Base-by-base conservation (phyloP, 176 grass and related monocot species). In the Ampelocalamus luodianensis region DNA sequence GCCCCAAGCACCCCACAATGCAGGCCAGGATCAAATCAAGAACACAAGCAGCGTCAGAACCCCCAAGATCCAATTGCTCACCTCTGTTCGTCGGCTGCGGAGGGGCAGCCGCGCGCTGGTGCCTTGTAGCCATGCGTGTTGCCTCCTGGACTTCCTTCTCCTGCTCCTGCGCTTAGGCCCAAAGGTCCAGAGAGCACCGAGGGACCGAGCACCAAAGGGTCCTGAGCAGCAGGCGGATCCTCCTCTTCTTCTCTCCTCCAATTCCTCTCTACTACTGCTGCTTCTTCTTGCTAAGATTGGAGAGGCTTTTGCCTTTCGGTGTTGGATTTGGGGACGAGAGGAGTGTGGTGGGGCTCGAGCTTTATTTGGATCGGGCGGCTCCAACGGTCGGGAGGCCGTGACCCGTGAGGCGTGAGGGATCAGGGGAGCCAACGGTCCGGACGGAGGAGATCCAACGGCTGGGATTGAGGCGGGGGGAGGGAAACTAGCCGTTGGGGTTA, bases 91-190 rank as follows among this genome's bases (percentile, higher is more conserved):
- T 81, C 64, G 91, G 93, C 51, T 89, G 93, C 61, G 65, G 85
- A 83, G 84, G 76, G 10, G 86, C 85, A 71, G 58, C 86, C 45
- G 60, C 85, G 32, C 77, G 90, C 68, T 92, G 86, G 69, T 90
- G 79, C 86, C 74, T 92, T 0, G 93, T 89, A 36, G 90, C 96
- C 96, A 99, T 99, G 18, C 16, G 45, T 69, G 65, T 55, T 22
- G 44, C 49, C 38, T 39, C 37, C 26, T 39, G n/a, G 8, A 3
- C 55, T 10, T 15, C 60, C 29, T 26, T 11, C 45, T 46, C 0
- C 45, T 46, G 46, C 46, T 14, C 12, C 43, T 46, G 6, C 23
- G n/a, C 68, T 13, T 61, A 26, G 59, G 23, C 59, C 11, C 59
- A 62, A 62, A 63, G 13, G 1, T 63, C 75, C 78, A 61, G 49